These are phyloP conservation scores for Ceratobasidium sp. DNA, from an alignment of 1,284 basidiomycete species.

Conservation along the genomic window DNA sequence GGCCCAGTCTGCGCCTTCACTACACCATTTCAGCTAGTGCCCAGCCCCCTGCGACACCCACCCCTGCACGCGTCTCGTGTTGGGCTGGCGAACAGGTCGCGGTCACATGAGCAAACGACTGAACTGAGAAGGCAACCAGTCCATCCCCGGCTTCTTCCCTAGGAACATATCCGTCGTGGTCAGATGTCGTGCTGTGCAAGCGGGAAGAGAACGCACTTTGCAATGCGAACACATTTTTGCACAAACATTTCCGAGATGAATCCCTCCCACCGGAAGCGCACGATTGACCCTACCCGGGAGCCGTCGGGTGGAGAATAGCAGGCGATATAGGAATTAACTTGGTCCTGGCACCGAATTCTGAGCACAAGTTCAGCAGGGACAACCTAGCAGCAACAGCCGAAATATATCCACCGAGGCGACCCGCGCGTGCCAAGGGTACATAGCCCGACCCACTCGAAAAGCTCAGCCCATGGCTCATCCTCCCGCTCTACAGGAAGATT, in stretches of 20 bases:
- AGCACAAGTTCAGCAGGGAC: background rate
- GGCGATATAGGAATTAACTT: slow-evolving; percentile 22
- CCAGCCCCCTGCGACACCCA: slow-evolving; percentile 12
- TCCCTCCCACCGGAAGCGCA: slow-evolving; percentile 21
- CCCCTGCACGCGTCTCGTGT: slow-evolving; percentile 32
- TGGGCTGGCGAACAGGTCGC: background rate
- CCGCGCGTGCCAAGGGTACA: slow-evolving; percentile 12
- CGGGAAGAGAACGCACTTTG: background rate
- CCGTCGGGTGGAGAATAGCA: slow-evolving; percentile 27
- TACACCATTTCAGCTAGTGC: slow-evolving; percentile 14
- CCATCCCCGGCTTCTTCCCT: slow-evolving; percentile 1
- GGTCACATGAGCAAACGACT: slow-evolving; percentile 13
- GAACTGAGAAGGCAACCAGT: slow-evolving; percentile 16
- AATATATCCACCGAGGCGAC: slow-evolving; percentile 11
- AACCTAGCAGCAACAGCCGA: background rate
- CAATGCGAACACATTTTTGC: slow-evolving; percentile 1
- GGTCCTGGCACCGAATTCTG: slow-evolving; percentile 3
- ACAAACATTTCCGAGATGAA: slow-evolving; percentile 12
- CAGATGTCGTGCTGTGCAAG: background rate
- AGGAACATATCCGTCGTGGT: background rate
- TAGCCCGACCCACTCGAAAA: slow-evolving; percentile 32
- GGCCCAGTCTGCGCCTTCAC: too few species aligned
- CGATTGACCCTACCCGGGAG: slow-evolving; percentile 4
- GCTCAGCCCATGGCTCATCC: slow-evolving; percentile 13
- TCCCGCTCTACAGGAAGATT: slow-evolving; percentile 1